phyloP scores from a whole-genome alignment of 208 protist genomes.

The Trypanosoma mega region DNA sequence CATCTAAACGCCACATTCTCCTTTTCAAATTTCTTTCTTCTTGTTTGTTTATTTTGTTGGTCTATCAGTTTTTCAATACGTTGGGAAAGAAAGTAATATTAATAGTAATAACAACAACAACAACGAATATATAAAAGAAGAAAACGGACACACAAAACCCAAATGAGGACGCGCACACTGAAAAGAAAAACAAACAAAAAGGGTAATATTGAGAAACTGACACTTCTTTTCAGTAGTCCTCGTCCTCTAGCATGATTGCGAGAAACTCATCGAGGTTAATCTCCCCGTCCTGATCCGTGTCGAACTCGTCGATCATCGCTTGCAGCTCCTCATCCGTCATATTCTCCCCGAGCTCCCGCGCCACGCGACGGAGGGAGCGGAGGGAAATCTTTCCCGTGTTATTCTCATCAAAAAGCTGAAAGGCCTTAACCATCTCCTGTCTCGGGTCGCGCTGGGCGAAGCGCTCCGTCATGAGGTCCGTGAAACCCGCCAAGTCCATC shows the following conservation, averaged over 20 bases:
- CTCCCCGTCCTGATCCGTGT: conserved; percentile 94
- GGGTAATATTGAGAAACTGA: conserved; percentile 3
- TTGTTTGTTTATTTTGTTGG: conserved; percentile 17
- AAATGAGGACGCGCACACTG: too few relatives aligned
- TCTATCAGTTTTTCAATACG: conserved; percentile 1
- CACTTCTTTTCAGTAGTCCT: conserved; percentile 73
- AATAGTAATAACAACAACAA: conserved; percentile 14
- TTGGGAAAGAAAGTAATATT: not conserved
- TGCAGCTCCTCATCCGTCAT: conserved; percentile 97
- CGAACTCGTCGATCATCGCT: conserved; percentile 98
- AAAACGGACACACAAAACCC: too few relatives aligned
- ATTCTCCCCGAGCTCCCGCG: conserved; percentile 94
- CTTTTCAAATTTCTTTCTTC: not conserved
- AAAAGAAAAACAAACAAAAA: conserved; percentile 15
- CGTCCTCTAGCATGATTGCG: conserved; percentile 94
- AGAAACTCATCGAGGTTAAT: conserved; percentile 96
- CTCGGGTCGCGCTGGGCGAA: conserved; percentile 91
- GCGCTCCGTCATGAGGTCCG: conserved; percentile 92
- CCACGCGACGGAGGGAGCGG: conserved; percentile 92
- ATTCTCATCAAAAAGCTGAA: conserved; percentile 96
- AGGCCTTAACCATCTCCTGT: conserved; percentile 96
- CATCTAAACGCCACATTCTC: not conserved
- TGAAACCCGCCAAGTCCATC: conserved; percentile 92
- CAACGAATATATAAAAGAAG: not conserved
- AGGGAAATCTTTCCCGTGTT: conserved; percentile 94